A percentile compares a stretch with the other conserved stretches of the same genome.
Conservation (phyloP, 2,329 filamentous ascomycete genomes). For the Exophiala spinifera region DNA sequence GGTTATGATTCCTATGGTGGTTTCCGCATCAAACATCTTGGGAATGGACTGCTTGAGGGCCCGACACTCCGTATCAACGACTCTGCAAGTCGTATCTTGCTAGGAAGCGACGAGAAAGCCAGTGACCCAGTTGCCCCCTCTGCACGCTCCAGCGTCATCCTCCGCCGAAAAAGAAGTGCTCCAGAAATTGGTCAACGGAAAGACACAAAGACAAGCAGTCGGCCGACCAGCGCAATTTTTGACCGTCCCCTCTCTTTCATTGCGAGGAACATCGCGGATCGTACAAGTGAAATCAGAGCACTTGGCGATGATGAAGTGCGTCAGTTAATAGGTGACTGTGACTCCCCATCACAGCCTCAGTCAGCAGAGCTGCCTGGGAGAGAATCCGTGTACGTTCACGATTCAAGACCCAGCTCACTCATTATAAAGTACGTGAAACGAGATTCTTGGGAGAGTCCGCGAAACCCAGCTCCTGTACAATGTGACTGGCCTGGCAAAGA, state of each 20-base stretch:
- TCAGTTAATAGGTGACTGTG: slow-evolving; percentile 2
- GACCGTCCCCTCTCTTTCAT: slow-evolving; percentile 5
- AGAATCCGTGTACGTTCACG: neutral
- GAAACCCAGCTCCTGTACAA: slow-evolving; percentile 3
- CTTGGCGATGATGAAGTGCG: slow-evolving; percentile 9
- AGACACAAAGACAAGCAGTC: slow-evolving; percentile 2
- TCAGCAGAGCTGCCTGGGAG: slow-evolving; percentile 14
- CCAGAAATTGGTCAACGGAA: slow-evolving; percentile 8
- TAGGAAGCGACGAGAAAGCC: slow-evolving; percentile 8
- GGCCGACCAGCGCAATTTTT: slow-evolving; percentile 12
- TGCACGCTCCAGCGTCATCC: neutral
- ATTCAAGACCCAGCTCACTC: neutral
- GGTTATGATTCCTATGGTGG: slow-evolving; percentile 22
- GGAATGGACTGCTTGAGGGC: slow-evolving; percentile 7
- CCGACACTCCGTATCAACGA: slow-evolving; percentile 26
- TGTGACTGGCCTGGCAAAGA: slow-evolving; percentile 24
- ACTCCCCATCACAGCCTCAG: slow-evolving; percentile 1
- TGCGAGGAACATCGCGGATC: slow-evolving; percentile 13
- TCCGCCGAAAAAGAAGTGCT: slow-evolving; percentile 14
- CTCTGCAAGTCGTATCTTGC: slow-evolving; percentile 20
- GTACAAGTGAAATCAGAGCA: neutral
- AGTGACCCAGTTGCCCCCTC: neutral
- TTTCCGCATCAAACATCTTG: slow-evolving; percentile 19
- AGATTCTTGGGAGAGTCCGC: neutral
- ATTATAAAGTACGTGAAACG: neutral